phyloP scores from a whole-genome alignment of 306 rosid genomes.

The Acmispon strigosus region DNA sequence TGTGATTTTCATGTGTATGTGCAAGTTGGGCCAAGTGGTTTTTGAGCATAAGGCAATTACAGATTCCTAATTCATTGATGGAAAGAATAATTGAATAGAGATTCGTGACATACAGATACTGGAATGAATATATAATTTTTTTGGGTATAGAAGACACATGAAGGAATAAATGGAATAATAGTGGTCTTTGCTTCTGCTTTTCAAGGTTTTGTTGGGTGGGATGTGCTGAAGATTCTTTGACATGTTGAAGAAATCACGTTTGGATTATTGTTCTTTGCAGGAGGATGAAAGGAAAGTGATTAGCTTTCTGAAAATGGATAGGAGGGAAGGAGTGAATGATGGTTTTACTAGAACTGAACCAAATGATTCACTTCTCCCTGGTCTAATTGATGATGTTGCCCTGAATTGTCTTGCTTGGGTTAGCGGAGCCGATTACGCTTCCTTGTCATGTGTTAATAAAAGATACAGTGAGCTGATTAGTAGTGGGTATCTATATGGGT shows the following conservation, averaged over 20 bases:
- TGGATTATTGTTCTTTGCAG: conserved; percentile 26
- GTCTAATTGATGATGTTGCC: conserved; percentile 80
- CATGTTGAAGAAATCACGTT: conserved; percentile 31
- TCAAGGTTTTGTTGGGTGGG: conserved; percentile 34
- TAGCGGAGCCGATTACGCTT: conserved; percentile 57
- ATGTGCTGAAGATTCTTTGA: conserved; percentile 36
- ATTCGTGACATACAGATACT: conserved; percentile 38
- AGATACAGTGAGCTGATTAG: conserved; percentile 56
- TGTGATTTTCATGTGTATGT: conserved; percentile 21
- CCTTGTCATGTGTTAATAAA: conserved; percentile 53
- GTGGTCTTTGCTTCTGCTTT: conserved; percentile 16
- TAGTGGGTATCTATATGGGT: conserved; percentile 62
- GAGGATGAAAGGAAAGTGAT: conserved; percentile 38
- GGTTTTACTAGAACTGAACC: conserved; percentile 49
- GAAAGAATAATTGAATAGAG: conserved; percentile 27
- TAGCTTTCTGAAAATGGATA: conserved; percentile 25
- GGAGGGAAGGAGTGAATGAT: conserved; percentile 46
- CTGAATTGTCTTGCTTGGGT: conserved; percentile 73
- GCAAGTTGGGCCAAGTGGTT: not conserved
- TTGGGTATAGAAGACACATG: conserved; percentile 21
- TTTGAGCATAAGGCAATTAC: conserved; percentile 10
- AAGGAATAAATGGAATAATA: conserved; percentile 2
- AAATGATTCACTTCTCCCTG: conserved; percentile 76
- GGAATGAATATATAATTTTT: conserved; percentile 28
- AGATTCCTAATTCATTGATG: conserved; percentile 21